These are phyloP conservation scores for Microascus cirrosus DNA, from an alignment of 2,329 filamentous ascomycete species.

Conservation along the genomic window DNA sequence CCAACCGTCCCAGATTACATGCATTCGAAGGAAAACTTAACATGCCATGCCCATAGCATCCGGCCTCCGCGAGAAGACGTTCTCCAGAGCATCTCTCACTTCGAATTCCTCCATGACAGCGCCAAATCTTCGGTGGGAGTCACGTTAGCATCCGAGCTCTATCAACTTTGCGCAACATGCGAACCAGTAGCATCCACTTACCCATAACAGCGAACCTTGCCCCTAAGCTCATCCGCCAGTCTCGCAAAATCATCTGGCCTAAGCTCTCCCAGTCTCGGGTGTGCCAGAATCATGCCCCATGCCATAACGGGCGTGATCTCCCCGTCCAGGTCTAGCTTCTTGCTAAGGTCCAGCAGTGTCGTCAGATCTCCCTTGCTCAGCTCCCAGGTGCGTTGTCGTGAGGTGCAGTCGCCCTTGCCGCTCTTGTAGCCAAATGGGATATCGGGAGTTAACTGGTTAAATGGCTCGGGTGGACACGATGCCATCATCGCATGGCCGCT, in stretches of 20 bases:
- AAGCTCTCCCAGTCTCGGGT: slow-evolving; percentile 58
- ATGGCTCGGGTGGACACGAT: slow-evolving; percentile 66
- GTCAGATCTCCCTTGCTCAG: slow-evolving; percentile 64
- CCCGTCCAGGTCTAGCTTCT: slow-evolving; percentile 70
- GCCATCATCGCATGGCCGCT: slow-evolving; percentile 93
- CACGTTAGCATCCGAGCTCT: slow-evolving; percentile 4
- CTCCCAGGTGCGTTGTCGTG: slow-evolving; percentile 62
- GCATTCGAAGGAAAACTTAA: not conserved
- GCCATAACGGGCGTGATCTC: slow-evolving; percentile 96
- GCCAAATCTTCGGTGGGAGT: slow-evolving; percentile 35
- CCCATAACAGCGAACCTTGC: slow-evolving; percentile 89
- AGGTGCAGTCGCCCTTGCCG: slow-evolving; percentile 16
- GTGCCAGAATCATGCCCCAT: slow-evolving; percentile 68
- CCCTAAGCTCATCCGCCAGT: slow-evolving; percentile 61
- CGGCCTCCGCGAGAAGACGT: slow-evolving; percentile 38
- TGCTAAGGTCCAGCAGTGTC: slow-evolving; percentile 75
- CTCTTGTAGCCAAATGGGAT: slow-evolving; percentile 40
- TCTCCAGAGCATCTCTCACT: slow-evolving; percentile 66
- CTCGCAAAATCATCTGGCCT: slow-evolving; percentile 56
- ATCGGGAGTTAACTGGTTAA: slow-evolving; percentile 34
- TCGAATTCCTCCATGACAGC: slow-evolving; percentile 58
- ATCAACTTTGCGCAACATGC: not conserved
- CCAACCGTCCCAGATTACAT: not conserved
- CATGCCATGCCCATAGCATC: not conserved
- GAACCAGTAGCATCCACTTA: slow-evolving; percentile 31